Evolutionary conservation across 805 yeast genomes (phyloP).

Genomic region (Debaryomyces prosopidis): DNA sequence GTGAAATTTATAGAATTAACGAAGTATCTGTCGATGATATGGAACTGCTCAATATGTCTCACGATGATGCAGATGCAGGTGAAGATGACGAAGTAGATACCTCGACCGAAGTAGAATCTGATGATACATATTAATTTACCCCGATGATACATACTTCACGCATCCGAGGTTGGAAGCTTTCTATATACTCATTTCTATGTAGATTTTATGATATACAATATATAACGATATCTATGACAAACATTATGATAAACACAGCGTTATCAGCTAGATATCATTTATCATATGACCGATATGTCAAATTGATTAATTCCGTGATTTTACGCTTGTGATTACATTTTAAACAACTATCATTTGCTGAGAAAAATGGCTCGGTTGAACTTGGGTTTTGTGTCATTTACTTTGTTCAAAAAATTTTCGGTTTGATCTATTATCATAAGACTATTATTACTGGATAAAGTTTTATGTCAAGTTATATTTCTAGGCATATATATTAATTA

Average conservation of each 20-base stretch:
- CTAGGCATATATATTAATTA: too few relatives aligned
- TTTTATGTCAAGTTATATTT: too few relatives aligned
- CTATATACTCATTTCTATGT: too few relatives aligned
- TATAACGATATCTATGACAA: too few relatives aligned
- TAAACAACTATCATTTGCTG: background rate
- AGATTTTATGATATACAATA: too few relatives aligned
- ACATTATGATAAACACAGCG: too few relatives aligned
- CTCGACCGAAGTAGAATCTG: slow-evolving; percentile 9
- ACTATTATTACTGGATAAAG: too few relatives aligned
- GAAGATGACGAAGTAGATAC: slow-evolving; percentile 6
- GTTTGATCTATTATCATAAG: background rate
- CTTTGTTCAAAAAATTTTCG: background rate
- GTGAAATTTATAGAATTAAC: slow-evolving; percentile 20
- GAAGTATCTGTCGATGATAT: slow-evolving; percentile 23
- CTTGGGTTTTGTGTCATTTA: background rate
- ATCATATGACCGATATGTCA: too few relatives aligned
- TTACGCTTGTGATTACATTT: background rate
- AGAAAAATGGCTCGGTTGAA: background rate
- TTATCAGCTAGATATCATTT: too few relatives aligned
- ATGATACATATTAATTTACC: slow-evolving; percentile 6
- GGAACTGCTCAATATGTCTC: slow-evolving; percentile 20
- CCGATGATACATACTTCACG: too few relatives aligned
- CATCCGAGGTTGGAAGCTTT: too few relatives aligned
- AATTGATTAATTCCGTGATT: too few relatives aligned
- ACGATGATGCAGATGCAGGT: background rate